Evolutionary conservation across 1,139 yeast genomes (phyloP), one percentile per base, ranked within the genome.

Genomic region (Candida gigantensis): DNA sequence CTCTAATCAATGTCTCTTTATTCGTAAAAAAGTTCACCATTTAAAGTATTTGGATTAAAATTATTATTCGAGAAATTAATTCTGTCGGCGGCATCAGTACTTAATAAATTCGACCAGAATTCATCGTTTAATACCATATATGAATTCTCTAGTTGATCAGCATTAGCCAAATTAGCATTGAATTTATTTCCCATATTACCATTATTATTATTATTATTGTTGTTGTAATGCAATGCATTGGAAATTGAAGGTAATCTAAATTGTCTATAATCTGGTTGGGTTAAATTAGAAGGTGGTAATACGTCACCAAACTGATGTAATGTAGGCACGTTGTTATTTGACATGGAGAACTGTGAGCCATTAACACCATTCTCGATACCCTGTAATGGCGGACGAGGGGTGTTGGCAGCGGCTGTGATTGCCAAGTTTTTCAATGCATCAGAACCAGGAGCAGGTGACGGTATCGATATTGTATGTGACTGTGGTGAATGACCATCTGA

Each of bases 51-150:
- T 7, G 36, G 38, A 25, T 47, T 37, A 10, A 45, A 42, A 28
- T 49, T 49, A 34, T 50, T 57, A 40, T 52, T 62, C n/a, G 67
- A 55, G 36, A 68, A 64, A 42, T 66, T 62, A 32, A 68, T 55
- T 37, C 59, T 55, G 46, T 68, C 67, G 17, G 44, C 9, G 7
- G 65, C 48, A 32, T 55, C 65, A 1, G 69, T 55, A 39, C 65
- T 61, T 29, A 69, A 52, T 30, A 69, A 55, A 41, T 69, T 70
- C 6, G 66, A 55, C 75, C 75, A 69, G 42, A 68, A 69, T 40
- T 69, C 75, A 44, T 68, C 75, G 32, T 68, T 66, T 12, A 69
- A 53, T 12, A 65, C 58, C 45, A 54, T 50, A 35, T 60, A 58
- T 17, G 62, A 56, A 34, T 54, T 54, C 35, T 65, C 69, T 19